Evolutionary conservation across 2,329 filamentous ascomycete genomes (phyloP).

Genomic region (Phaeoacremonium minimum): DNA sequence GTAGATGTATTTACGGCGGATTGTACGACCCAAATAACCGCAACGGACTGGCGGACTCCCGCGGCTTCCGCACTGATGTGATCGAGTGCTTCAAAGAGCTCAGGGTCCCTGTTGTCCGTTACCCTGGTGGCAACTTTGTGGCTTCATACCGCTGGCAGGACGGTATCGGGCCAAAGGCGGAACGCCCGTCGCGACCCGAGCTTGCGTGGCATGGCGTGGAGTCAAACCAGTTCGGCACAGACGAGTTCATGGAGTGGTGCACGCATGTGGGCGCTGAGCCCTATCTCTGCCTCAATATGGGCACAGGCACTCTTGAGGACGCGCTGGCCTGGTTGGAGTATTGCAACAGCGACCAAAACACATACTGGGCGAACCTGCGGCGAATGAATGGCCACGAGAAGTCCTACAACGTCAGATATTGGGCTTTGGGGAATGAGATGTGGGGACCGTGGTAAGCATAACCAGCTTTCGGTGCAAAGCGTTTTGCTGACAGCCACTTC

Average conservation of each 20-base stretch:
- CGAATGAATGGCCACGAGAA: constrained; percentile 69
- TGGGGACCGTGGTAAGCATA: constrained; percentile 53
- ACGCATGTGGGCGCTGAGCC: constrained; percentile 67
- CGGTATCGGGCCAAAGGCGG: constrained; percentile 68
- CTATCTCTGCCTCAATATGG: constrained; percentile 76
- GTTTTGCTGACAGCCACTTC: not conserved
- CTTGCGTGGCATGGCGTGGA: constrained; percentile 75
- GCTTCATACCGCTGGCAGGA: constrained; percentile 85
- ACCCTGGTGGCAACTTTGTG: constrained; percentile 79
- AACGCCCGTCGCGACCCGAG: constrained; percentile 62
- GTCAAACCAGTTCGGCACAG: constrained; percentile 75
- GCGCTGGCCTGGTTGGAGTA: constrained; percentile 75
- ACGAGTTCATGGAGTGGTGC: constrained; percentile 82
- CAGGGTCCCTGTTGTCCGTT: constrained; percentile 70
- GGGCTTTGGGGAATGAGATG: constrained; percentile 75
- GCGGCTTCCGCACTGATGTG: constrained; percentile 76
- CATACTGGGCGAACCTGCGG: constrained; percentile 75
- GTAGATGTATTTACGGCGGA: constrained; percentile 80
- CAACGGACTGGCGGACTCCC: constrained; percentile 56
- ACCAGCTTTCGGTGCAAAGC: too few relatives aligned
- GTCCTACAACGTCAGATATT: constrained; percentile 79
- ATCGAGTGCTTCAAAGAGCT: constrained; percentile 69
- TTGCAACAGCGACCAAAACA: constrained; percentile 71
- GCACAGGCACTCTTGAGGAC: constrained; percentile 58
- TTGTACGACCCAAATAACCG: constrained; percentile 74